Evolutionary conservation across 2,329 filamentous ascomycete species (phyloP), one percentile per base, ranked within the genome.

Genomic region (Neonectria sp.): DNA sequence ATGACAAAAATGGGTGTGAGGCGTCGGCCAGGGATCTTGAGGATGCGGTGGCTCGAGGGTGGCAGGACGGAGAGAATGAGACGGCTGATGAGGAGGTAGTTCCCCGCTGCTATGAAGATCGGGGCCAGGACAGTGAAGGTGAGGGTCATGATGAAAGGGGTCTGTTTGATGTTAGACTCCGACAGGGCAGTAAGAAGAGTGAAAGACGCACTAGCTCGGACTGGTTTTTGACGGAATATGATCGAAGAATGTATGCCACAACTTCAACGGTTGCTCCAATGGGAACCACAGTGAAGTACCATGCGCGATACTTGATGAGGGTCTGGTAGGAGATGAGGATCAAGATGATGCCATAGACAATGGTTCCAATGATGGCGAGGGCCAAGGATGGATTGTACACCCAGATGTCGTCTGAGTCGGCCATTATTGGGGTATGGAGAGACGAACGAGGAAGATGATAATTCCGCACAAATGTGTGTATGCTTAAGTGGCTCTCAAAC

Each of bases 41-140:
- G 79, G 31, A 83, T 78, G 6, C 69, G 76, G 27, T 82, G 82
- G 2, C 74, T 73, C 0, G 73, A 67, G 0, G 69, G 63, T 2
- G 80, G 79, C 1, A 85, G 78, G 11, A 81, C 80, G 12, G 76
- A 73, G 12, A 79, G 74, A 60, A 86, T 82, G 6, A 88, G 75
- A 13, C 83, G 80, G n/a, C 82, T 84, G 58, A 88, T 82, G 52
- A 87, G 80, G 59, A 87, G 80, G 73, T 88, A 88, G 62, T 86
- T 83, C 2, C 83, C 84, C 0, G 85, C 86, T 17, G 84, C 84
- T 55, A 86, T 75, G 58, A 87, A 81, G 48, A 86, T 79, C 0
- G 86, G 86, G 0, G 85, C 83, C 46, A 88, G 78, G 13, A 86
- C 82, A n/a, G 85, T 83, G 25, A 84, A 77, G 0, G 80, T 81